These are phyloP conservation scores for Dichomitus squalens DNA, from an alignment of 1,284 basidiomycete genomes.

Conservation along the genomic window DNA sequence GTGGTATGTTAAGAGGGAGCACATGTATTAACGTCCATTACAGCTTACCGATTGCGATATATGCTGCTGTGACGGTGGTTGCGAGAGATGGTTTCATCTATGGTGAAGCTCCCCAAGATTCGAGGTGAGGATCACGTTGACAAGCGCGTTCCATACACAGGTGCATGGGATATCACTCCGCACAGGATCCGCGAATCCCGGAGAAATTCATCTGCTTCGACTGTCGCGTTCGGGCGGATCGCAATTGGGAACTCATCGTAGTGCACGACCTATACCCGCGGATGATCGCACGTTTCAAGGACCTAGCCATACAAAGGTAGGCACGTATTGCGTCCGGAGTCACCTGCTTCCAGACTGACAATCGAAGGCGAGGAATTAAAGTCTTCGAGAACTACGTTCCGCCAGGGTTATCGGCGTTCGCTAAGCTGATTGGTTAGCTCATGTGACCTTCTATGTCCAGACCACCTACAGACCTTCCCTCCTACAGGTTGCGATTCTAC, in stretches of 20 bases:
- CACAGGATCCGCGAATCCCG: constrained; percentile 57
- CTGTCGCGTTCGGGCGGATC: constrained; percentile 64
- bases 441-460: not conserved
- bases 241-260: constrained; percentile 69
- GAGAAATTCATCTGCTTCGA: constrained; percentile 66
- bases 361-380: constrained; percentile 70
- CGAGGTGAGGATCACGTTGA: not conserved
- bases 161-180: constrained; percentile 80
- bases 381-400: constrained; percentile 56
- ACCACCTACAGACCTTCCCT: not conserved
- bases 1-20: constrained; percentile 7
- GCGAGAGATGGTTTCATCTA: constrained; percentile 71
- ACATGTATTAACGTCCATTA: not conserved
- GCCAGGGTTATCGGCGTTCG: constrained; percentile 54
- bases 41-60: constrained; percentile 53
- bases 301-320: constrained; percentile 71
- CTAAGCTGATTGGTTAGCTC: constrained; percentile 56
- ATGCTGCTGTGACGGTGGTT: constrained; percentile 68
- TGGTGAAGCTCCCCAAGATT: constrained; percentile 49
- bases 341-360: not conserved
- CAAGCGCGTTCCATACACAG: constrained; percentile 36
- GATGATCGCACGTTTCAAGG: constrained; percentile 63
- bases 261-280: constrained; percentile 53
- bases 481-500: constrained; percentile 53
- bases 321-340: constrained; percentile 11